Percentiles rank a stretch among this genome's conserved stretches.
Conservation (phyloP, 441 rosid species). For the Croton setiger region DNA sequence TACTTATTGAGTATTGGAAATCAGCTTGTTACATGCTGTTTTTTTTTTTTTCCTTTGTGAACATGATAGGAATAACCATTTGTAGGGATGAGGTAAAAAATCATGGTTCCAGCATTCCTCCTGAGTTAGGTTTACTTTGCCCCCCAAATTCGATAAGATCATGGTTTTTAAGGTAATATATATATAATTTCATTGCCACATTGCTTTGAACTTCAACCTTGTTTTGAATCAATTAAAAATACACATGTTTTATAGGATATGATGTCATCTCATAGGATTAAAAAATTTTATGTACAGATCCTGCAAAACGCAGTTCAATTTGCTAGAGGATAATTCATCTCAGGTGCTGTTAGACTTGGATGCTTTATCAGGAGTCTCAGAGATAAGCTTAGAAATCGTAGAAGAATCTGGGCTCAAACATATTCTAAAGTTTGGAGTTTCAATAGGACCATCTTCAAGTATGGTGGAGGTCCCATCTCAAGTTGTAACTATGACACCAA, state of each 20-base stretch:
- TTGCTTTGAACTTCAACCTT: constrained; percentile 13
- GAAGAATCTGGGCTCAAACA: constrained; percentile 52
- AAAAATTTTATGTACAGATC: constrained; percentile 47
- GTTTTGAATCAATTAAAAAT: constrained; percentile 7
- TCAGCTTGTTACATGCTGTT: constrained; percentile 5
- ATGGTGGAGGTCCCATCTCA: constrained; percentile 57
- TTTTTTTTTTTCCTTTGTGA: constrained; percentile 16
- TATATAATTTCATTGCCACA: constrained; percentile 12
- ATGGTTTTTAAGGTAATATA: constrained; percentile 75
- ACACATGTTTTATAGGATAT: constrained; percentile 2
- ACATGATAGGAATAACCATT: constrained; percentile 24
- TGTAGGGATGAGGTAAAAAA: constrained; percentile 65
- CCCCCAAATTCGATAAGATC: constrained; percentile 65
- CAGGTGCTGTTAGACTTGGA: constrained; percentile 74
- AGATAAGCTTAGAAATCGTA: constrained; percentile 62
- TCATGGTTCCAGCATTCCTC: constrained; percentile 46
- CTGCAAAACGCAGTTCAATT: constrained; percentile 51
- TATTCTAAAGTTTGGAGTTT: constrained; percentile 76
- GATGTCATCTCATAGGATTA: constrained; percentile 23
- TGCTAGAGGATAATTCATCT: constrained; percentile 51
- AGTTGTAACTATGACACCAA: constrained; percentile 62
- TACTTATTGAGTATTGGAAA: constrained; percentile 34
- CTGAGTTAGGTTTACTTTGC: constrained; percentile 67
- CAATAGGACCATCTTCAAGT: constrained; percentile 56
- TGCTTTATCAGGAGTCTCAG: constrained; percentile 89